Evolutionary conservation across 306 rosid genomes (phyloP), one percentile per base, ranked within the genome.

Genomic region (Spatholobus suberectus): DNA sequence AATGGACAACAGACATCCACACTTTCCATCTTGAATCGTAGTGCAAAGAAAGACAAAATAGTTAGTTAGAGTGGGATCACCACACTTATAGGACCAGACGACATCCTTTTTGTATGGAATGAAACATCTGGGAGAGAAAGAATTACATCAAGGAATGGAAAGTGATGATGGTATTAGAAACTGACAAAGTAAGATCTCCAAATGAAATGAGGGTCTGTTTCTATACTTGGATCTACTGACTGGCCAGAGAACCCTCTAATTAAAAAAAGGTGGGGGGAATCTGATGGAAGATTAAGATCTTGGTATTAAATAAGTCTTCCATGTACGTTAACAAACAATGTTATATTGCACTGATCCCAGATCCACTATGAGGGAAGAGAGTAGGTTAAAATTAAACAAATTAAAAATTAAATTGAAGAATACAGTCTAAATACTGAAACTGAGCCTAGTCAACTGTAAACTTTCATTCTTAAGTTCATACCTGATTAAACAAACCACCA

Each of bases 401-500:
- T 51, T n/a, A n/a, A n/a, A 20, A 37, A 29, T 10, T 24, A 58
- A 72, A 29, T 72, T 6, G 21, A 20, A 73, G 23, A 54, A 35
- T 46, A 67, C 38, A 58, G 65, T 61, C 40, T 68, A 58, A 20
- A 68, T 21, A 38, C 57, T 59, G 51, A 51, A 73, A 71, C 12
- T 18, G 59, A 81, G 26, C 38, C 37, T 21, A 68, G 34, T 24
- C 52, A 62, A 68, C 75, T 24, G 73, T 37, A 68, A 81, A 77
- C 75, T 38, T 13, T 18, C 15, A 8, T 1, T 4, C 46, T 20
- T 49, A 73, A 69, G 71, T 57, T 35, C 81, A 40, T 86, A 96
- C 99, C 99, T 96, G 99, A 86, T 21, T 87, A 79, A 96, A 82
- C 82, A 96, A 58, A 35, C 97, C 99, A 4, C 99, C 99, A 83